Conservation (phyloP, 352 stramenopile genomes). For the Globisporangium orthogonon region DNA sequence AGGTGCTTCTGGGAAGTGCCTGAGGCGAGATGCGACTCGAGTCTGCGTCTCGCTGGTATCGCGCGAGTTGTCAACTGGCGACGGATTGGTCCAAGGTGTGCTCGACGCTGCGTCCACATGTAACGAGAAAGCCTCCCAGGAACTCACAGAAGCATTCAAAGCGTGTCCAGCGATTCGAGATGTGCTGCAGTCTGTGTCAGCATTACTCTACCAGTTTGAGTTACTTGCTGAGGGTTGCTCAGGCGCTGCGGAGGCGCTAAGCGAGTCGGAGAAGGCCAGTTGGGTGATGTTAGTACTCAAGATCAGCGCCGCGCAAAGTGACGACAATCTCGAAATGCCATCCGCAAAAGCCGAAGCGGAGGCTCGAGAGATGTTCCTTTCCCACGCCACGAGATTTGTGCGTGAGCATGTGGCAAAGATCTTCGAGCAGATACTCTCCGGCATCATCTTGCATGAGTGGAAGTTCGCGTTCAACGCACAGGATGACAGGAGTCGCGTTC, state of each 20-base stretch:
- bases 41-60: conserved; percentile 1
- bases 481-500: conserved; percentile 3
- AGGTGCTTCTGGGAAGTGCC: background rate
- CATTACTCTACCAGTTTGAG: conserved; percentile 18
- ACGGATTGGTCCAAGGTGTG: background rate
- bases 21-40: background rate
- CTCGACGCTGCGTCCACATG: background rate
- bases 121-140: background rate
- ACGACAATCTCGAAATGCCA: background rate
- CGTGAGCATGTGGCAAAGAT: conserved; percentile 5
- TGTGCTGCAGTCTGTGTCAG: conserved; percentile 17
- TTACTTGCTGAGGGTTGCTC: conserved; percentile 10
- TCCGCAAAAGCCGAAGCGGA: background rate
- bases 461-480: conserved; percentile 27
- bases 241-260: background rate
- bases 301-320: background rate
- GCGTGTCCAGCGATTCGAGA: conserved; percentile 10
- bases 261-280: background rate
- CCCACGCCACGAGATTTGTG: conserved; percentile 9
- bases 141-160: conserved; percentile 5
- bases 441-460: conserved; percentile 37
- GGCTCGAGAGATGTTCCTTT: background rate
- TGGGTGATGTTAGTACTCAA: conserved; percentile 6
- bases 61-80: background rate
- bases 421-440: conserved; percentile 20